These are phyloP conservation scores for Clarireedia paspali DNA, from an alignment of 2,329 filamentous ascomycete genomes.

Conservation along the genomic window DNA sequence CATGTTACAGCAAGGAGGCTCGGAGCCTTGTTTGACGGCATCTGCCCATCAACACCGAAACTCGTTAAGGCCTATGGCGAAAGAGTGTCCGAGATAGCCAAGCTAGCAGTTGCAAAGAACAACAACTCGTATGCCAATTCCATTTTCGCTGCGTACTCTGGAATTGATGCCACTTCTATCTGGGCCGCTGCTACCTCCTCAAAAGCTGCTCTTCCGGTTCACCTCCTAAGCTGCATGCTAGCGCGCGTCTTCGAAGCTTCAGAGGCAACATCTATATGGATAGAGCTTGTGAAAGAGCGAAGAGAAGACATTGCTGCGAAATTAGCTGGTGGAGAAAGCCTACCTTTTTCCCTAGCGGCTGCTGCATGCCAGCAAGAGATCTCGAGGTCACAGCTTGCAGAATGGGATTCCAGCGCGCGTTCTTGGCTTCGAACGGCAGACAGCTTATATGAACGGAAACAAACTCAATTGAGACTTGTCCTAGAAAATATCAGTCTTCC, in stretches of 20 bases:
- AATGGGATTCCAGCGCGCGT: slow-evolving; percentile 30
- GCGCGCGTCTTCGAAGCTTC: slow-evolving; percentile 26
- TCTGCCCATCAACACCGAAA: slow-evolving; percentile 24
- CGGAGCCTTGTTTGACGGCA: slow-evolving; percentile 32
- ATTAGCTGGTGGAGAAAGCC: neutral
- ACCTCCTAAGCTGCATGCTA: slow-evolving; percentile 32
- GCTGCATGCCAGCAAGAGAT: slow-evolving; percentile 18
- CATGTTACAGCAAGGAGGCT: slow-evolving; percentile 35
- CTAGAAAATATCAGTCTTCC: slow-evolving; percentile 18
- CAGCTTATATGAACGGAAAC: slow-evolving; percentile 16
- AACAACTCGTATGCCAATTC: neutral
- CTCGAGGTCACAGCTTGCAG: slow-evolving; percentile 19
- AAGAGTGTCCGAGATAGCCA: slow-evolving; percentile 15
- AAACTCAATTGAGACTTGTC: slow-evolving; percentile 23
- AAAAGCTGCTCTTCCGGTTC: slow-evolving; percentile 19
- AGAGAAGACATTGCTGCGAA: slow-evolving; percentile 4
- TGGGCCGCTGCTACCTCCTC: slow-evolving; percentile 31
- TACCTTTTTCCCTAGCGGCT: neutral
- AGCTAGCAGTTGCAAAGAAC: slow-evolving; percentile 6
- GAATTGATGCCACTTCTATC: slow-evolving; percentile 25
- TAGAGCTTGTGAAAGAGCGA: slow-evolving; percentile 25
- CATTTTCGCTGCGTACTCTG: slow-evolving; percentile 21
- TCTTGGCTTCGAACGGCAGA: slow-evolving; percentile 30
- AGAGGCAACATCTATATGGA: slow-evolving; percentile 31
- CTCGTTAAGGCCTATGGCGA: slow-evolving; percentile 17